Base-by-base conservation (phyloP, 257 asterid genomes). In the Osmanthus fragrans region DNA sequence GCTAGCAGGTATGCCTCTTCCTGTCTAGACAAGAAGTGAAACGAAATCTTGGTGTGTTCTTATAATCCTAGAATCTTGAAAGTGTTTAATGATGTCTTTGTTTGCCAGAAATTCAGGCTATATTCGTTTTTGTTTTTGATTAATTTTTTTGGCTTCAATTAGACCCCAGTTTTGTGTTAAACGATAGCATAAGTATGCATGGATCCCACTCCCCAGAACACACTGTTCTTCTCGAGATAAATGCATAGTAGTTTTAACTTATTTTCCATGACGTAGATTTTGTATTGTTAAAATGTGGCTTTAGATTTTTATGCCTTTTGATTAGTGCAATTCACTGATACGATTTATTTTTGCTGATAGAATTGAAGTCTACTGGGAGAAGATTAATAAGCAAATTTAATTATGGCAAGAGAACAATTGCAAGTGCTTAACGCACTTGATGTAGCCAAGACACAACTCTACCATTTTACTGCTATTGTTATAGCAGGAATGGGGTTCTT, bases 401-500 rank as follows among this genome's bases (percentile, higher is more conserved):
- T 25, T 21, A 89, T 89, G 94, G 85, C 84, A 0, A 19, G 80
- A 2, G 82, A 90, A 0, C 86, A 83, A 2, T 39, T 88, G 19
- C 79, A 87, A 65, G 96, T 90, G 82, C 96, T 90, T 0, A 81
- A 83, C 3, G 96, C 96, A 75, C 93, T 88, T 10, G 96, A 88
- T 42, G 74, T 81, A 0, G 93, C 96, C 2, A 89, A 89, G 3
- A 90, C 95, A 1, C 95, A 90, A 79, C 82, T 84, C 18, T 90
- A 90, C 85, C 95, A 90, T 83, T 87, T 90, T 81, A 88, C 90
- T 0, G 89, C 96, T 4, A 89, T 90, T 69, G 49, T 90, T 9
- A 76, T 90, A 1, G 93, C 93, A 11, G 96, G 96, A 65, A 90
- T 90, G 93, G 92, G 94, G 0, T 90, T 90, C 71, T 90, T 90